Evolutionary conservation across 164 flowering plant genomes (phyloP), one percentile per base, ranked within the genome.

Genomic region (Vitis rupestris): DNA sequence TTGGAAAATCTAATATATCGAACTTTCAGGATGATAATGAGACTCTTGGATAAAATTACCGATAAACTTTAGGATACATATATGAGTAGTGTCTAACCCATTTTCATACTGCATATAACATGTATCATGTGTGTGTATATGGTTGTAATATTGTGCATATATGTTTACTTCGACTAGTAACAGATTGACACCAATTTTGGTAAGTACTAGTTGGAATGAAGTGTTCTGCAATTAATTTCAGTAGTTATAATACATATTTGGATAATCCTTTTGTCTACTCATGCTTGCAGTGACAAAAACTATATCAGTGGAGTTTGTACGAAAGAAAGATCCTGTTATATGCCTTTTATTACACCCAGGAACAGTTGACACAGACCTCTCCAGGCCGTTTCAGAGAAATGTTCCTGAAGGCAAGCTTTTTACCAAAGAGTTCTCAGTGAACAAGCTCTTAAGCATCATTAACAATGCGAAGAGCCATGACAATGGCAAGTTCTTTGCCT

Each of bases 401-500:
- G 94, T 95, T 69, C 86, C 92, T 0, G 63, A 84, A 75, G 91
- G 74, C 49, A 95, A 92, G 82, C 97, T 95, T 59, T 92, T 95
- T 85, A 85, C 97, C 17, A 89, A 77, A 73, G 97, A 91, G 65
- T 93, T 83, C 79, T 95, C 97, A 17, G 98, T 91, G 63, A 85
- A 88, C 78, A 91, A 87, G 80, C 93, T 95, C 54, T 74, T 95
- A 62, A 66, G 75, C 77, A 91, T 95, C 66, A 93, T 93, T 48
- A 66, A 87, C 75, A 82, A 76, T 54, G 87, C 82, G 27, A 90
- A 83, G 68, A 76, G 49, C 8, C 74, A 79, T 11, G 97, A 95
- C 70, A 95, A 93, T 67, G 99, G 99, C 52, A 92, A 95, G 79
- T 95, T 92, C 75, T 92, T 88, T 76, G 98, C 98, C 16, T 95